phyloP scores from a whole-genome alignment of 2,329 filamentous ascomycete species.

The Xylariaceae sp. region DNA sequence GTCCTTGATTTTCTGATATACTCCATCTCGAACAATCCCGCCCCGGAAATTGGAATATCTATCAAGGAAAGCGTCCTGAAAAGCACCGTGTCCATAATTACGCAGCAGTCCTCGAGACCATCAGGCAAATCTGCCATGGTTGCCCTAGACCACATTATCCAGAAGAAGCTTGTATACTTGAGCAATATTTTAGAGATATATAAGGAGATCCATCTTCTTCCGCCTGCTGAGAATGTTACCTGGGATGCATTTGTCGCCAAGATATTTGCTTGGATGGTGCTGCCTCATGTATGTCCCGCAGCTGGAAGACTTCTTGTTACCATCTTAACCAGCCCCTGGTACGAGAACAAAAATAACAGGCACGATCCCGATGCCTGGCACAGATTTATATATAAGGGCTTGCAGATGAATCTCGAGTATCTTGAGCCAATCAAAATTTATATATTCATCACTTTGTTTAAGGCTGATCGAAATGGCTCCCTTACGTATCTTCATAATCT shows the following conservation, averaged over 20 bases:
- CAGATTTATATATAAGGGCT: conserved; percentile 56
- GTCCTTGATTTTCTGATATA: conserved; percentile 61
- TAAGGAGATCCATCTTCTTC: conserved; percentile 33
- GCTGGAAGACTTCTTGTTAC: conserved; percentile 64
- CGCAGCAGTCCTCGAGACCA: conserved; percentile 61
- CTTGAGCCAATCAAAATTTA: conserved; percentile 68
- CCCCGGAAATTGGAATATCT: conserved; percentile 38
- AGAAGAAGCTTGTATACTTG: conserved; percentile 59
- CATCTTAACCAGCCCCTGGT: conserved; percentile 53
- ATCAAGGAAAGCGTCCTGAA: conserved; percentile 52
- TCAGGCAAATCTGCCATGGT: conserved; percentile 72
- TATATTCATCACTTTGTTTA: conserved; percentile 65
- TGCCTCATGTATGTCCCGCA: conserved; percentile 60
- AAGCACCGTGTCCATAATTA: conserved; percentile 61
- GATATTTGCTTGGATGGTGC: conserved; percentile 58
- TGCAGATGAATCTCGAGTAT: conserved; percentile 52
- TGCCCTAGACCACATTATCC: conserved; percentile 66
- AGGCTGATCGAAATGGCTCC: conserved; percentile 55
- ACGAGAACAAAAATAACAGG: conserved; percentile 31
- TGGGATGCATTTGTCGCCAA: conserved; percentile 57
- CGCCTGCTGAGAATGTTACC: conserved; percentile 32
- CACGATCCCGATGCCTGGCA: conserved; percentile 55
- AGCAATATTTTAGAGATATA: conserved; percentile 51
- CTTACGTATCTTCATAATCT: conserved; percentile 61
- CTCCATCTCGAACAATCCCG: conserved; percentile 54